Percentiles rank a stretch among this genome's conserved stretches.
Evolutionary conservation across 441 rosid genomes (phyloP).

Genomic region (Syzygium syzygioides): DNA sequence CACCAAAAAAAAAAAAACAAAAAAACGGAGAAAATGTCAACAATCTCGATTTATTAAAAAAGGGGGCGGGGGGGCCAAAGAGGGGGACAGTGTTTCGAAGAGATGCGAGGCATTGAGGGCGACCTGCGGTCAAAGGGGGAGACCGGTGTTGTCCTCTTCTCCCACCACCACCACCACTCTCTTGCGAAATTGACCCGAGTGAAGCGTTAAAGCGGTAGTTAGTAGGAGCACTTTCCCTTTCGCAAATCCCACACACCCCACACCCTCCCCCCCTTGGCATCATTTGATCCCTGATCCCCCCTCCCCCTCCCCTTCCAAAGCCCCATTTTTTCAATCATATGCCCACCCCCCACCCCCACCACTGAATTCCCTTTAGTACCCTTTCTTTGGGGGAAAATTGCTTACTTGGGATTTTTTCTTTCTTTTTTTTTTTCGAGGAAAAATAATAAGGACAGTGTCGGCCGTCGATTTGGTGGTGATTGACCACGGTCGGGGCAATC

Average conservation of each 20-base stretch:
- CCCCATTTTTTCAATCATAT: neutral
- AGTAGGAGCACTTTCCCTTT: neutral
- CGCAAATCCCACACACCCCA: neutral
- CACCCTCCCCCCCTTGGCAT: neutral
- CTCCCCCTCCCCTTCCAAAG: fast-evolving
- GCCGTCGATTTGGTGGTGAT: neutral
- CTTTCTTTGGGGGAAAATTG: neutral
- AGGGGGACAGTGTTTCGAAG: neutral
- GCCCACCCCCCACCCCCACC: neutral
- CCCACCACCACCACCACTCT: neutral
- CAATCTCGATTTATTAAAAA: neutral
- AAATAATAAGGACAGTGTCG: neutral
- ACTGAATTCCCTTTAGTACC: neutral
- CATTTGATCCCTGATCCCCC: neutral
- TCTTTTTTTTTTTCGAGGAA: no score
- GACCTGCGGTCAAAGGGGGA: neutral
- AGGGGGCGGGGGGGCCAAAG: no score
- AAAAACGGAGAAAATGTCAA: neutral
- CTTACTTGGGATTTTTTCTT: fast-evolving
- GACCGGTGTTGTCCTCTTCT: neutral
- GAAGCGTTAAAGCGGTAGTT: fast-evolving
- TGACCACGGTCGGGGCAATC: neutral
- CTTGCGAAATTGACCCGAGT: neutral
- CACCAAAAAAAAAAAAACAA: no score
- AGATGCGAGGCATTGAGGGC: neutral